Conservation (phyloP, 2,329 filamentous ascomycete genomes). For the Byssothecium circinans region DNA sequence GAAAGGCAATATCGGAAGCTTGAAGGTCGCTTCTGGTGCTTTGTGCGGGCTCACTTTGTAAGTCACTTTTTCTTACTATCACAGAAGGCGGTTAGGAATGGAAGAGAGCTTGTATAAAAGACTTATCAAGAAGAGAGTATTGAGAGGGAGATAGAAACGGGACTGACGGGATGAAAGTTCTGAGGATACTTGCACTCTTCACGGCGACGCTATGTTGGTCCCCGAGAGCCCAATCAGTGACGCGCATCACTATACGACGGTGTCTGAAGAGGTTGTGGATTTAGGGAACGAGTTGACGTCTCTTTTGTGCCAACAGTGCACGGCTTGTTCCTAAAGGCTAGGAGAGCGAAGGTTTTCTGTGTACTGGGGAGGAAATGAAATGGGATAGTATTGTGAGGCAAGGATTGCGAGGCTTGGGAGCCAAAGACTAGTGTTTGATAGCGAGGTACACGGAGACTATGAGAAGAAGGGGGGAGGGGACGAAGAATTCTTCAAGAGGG, state of each 20-base stretch:
- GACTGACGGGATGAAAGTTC: slow-evolving; percentile 9
- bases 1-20: slow-evolving; percentile 16
- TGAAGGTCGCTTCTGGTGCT: slow-evolving; percentile 12
- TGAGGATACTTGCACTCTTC: slow-evolving; percentile 16
- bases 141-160: slow-evolving; percentile 1
- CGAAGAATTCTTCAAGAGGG: no score
- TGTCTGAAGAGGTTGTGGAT: slow-evolving; percentile 10
- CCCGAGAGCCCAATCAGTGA: slow-evolving; percentile 9
- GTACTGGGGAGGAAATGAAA: no score
- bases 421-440: no score
- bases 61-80: slow-evolving; percentile 1
- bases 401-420: no score
- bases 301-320: slow-evolving; percentile 21
- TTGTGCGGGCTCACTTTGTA: slow-evolving; percentile 27
- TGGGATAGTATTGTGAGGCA: no score
- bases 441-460: no score
- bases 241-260: slow-evolving; percentile 14
- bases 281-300: slow-evolving; percentile 15
- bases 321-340: background rate
- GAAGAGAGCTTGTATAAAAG: no score
- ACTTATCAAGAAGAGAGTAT: no score
- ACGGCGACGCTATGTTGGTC: slow-evolving; percentile 22
- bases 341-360: background rate
- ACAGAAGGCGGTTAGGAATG: background rate
- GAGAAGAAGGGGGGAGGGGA: no score